Evolutionary conservation across 106 monocot genomes (phyloP), one percentile per base, ranked within the genome.

Genomic region (Gastrodia elata): DNA sequence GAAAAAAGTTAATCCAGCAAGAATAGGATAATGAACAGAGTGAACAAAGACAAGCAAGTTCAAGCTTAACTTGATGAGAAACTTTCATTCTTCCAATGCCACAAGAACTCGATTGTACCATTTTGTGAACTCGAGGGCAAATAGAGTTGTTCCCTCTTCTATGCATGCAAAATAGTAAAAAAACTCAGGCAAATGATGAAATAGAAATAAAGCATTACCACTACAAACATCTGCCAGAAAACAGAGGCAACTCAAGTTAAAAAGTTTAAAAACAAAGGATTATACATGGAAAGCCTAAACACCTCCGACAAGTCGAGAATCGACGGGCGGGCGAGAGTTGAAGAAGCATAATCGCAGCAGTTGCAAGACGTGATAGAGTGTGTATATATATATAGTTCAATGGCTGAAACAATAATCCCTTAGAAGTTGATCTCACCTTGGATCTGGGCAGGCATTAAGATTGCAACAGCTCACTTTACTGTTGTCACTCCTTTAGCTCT

Each of bases 301-400:
- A 91, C 91, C 91, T 83, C 91, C 39, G 82, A 78, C 85, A 65
- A 83, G 80, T 82, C 82, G 58, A 74, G 76, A 75, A 80, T 76
- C 77, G 73, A 79, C 76, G 70, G 65, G 71, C 28, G 61, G 38
- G 30, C 49, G 59, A 35, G 75, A 70, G 79, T 59, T 72, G 82
- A 73, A 81, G n/a, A n/a, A n/a, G n/a, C 77, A 77, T 79, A 84
- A 91, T 86, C 80, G 79, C 88, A 86, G 79, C 88, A 86, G 86
- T 88, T 78, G 91, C 86, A 56, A 34, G 76, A 72, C 26, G 65
- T 25, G 13, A 65, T 69, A 72, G 38, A 61, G 32, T 32, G 27
- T n/a, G 52, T 7, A 3, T 0, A 52, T 20, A 9, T 65, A 52
- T 70, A 20, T 68, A 77, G 59, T 39, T 32, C 68, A 58, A 42